Base-by-base conservation (phyloP, 2,329 filamentous ascomycete genomes). In the Paraconiothyrium brasiliense region DNA sequence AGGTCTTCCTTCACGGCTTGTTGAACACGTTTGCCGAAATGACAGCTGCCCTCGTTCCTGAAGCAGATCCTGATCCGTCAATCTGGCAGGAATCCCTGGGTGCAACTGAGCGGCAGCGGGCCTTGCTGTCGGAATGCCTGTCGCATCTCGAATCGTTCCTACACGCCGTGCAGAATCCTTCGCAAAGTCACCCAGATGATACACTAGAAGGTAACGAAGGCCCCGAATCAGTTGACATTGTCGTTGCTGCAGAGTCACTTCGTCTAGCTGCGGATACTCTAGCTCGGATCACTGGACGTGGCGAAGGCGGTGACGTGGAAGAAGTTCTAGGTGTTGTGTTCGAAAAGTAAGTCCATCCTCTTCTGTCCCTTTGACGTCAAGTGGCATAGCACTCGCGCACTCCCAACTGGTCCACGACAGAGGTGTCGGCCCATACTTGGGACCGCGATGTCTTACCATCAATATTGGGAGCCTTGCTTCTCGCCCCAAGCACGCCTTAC, bases 281-380 rank as follows among this genome's bases (percentile, higher is more conserved):
- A n/a, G 91, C 93, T 1, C 88, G 89, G 60, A 97, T 98, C 70
- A 98, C 93, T 0, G 95, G 95, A 0, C 88, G 88, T 58, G 94
- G 93, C 0, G 92, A 93, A 70, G 87, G 86, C 44, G 92, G 93
- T 2, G 94, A 98, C 78, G 93, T 98, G 16, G 94, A 99, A 76
- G 95, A 98, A 75, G 92, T 99, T 8, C 81, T 99, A 48, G 95
- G 95, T 0, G 94, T 99, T 24, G 94, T 99, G 4, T 99, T 99
- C 81, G 94, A 98, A 78, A 98, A 97, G 92, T 97, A 82, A 84
- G 87, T 87, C 43, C 34, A 16, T 59, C 22, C 49, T 39, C 58
- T 48, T 59, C 51, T 44, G 4, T 57, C 51, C 41, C 37, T 60
- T 60, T 39, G 47, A 22, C 9, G 22, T 58, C 14, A 20, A 44